A percentile compares a stretch with the other conserved stretches of the same genome.
These are phyloP conservation scores for Pelargonium nanum DNA, from an alignment of 345 rosid genomes.

Conservation along the genomic window DNA sequence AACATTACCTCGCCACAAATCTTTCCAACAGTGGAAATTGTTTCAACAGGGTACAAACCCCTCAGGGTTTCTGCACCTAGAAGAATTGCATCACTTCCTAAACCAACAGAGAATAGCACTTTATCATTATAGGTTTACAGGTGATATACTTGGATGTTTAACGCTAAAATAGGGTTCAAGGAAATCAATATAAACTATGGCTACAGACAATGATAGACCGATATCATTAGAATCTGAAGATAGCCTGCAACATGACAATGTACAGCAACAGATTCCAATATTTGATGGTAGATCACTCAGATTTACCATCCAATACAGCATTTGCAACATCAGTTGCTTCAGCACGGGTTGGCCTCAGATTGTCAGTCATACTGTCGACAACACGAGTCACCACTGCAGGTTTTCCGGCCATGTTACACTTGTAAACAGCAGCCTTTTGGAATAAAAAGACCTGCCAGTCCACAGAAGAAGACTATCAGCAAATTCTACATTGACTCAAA, in stretches of 20 bases:
- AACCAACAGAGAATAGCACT: slow-evolving; percentile 6
- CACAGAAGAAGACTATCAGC: slow-evolving; percentile 6
- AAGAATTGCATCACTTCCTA: slow-evolving; percentile 91
- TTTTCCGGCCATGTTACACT: slow-evolving; percentile 97
- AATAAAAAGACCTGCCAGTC: slow-evolving; percentile 69
- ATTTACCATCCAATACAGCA: slow-evolving; percentile 89
- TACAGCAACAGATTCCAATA: background rate
- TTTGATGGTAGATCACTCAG: background rate
- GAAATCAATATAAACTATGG: background rate
- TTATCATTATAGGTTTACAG: background rate
- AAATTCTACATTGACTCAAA: background rate
- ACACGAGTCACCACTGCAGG: slow-evolving; percentile 87
- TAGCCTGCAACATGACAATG: background rate
- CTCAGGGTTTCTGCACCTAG: slow-evolving; percentile 95
- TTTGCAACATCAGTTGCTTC: slow-evolving; percentile 99
- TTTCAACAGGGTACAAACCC: slow-evolving; percentile 89
- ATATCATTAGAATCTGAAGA: background rate
- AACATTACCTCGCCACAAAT: slow-evolving; percentile 80
- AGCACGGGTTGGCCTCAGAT: slow-evolving; percentile 97
- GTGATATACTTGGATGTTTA: background rate
- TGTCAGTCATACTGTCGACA: slow-evolving; percentile 96
- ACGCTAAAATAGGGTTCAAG: background rate
- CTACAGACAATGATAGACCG: background rate
- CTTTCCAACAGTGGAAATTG: slow-evolving; percentile 68
- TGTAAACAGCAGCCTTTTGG: slow-evolving; percentile 79